Percentiles rank a stretch among this genome's conserved stretches.
Conservation (phyloP, 2,329 filamentous ascomycete genomes). For the Trichoderma brevicompactum region DNA sequence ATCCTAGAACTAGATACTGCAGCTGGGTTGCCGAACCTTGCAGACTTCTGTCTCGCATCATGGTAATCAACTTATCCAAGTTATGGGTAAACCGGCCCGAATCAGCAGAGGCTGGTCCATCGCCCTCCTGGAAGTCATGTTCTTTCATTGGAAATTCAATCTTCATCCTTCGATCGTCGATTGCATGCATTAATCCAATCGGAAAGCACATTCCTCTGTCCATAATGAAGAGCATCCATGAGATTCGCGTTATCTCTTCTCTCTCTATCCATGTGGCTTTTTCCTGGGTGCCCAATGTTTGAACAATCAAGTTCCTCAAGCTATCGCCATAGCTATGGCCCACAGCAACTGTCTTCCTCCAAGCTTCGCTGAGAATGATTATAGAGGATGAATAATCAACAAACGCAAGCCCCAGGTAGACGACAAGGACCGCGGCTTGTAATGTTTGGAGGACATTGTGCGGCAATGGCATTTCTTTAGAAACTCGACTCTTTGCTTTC, state of each 20-base stretch:
- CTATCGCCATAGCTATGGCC: slow-evolving; percentile 32
- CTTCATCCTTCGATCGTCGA: slow-evolving; percentile 35
- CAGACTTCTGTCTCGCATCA: slow-evolving; percentile 29
- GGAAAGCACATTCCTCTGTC: slow-evolving; percentile 37
- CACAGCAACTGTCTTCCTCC: slow-evolving; percentile 35
- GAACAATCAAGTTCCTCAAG: slow-evolving; percentile 7
- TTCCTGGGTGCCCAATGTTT: slow-evolving; percentile 25
- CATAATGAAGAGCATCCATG: slow-evolving; percentile 36
- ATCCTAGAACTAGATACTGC: slow-evolving; percentile 35
- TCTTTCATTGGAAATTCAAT: slow-evolving; percentile 36
- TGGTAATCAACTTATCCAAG: slow-evolving; percentile 31
- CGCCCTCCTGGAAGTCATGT: slow-evolving; percentile 28
- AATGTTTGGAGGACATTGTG: slow-evolving; percentile 32
- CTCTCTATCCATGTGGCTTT: slow-evolving; percentile 30
- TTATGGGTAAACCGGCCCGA: slow-evolving; percentile 26
- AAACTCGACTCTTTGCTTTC: slow-evolving; percentile 31
- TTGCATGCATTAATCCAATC: slow-evolving; percentile 34
- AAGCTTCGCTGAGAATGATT: slow-evolving; percentile 35
- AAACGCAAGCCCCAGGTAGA: slow-evolving; percentile 32
- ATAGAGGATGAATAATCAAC: slow-evolving; percentile 33
- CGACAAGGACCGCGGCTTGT: slow-evolving; percentile 34
- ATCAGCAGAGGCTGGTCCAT: neutral
- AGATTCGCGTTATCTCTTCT: slow-evolving; percentile 33
- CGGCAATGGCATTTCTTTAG: slow-evolving; percentile 29
- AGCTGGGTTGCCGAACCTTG: slow-evolving; percentile 26